Conservation (phyloP, 331 rosid species). For the Rhamnella rubrinervis region DNA sequence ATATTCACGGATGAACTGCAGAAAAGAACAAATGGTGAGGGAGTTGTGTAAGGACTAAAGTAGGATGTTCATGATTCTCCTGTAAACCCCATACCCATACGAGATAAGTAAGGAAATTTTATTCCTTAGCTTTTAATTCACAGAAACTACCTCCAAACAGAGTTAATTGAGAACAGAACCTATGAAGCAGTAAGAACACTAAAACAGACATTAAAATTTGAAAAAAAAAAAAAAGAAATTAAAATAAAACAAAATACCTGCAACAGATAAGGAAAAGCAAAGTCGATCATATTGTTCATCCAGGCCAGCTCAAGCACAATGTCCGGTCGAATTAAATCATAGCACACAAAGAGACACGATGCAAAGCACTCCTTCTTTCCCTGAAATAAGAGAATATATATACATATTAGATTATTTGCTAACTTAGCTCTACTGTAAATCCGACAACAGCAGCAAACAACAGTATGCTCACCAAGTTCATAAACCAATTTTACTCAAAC, state of each 20-base stretch:
- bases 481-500: no score
- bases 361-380: constrained; percentile 99
- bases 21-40: constrained; percentile 17
- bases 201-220: background rate
- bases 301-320: constrained; percentile 93
- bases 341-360: constrained; percentile 94
- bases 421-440: background rate
- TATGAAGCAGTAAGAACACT: background rate
- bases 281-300: constrained; percentile 91
- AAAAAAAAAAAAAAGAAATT: background rate
- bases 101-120: no score
- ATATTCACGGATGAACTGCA: constrained; percentile 93
- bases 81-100: background rate
- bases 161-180: background rate
- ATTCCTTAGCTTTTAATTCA: background rate
- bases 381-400: constrained; percentile 46
- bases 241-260: constrained; percentile 49
- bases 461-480: background rate
- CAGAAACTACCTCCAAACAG: background rate
- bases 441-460: background rate
- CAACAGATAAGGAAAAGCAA: constrained; percentile 87
- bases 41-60: background rate
- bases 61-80: background rate
- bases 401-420: no score
- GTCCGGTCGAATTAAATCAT: constrained; percentile 84